Base-by-base conservation (phyloP, 139 green algal species). In the Cymbomonas tetramitiformis region DNA sequence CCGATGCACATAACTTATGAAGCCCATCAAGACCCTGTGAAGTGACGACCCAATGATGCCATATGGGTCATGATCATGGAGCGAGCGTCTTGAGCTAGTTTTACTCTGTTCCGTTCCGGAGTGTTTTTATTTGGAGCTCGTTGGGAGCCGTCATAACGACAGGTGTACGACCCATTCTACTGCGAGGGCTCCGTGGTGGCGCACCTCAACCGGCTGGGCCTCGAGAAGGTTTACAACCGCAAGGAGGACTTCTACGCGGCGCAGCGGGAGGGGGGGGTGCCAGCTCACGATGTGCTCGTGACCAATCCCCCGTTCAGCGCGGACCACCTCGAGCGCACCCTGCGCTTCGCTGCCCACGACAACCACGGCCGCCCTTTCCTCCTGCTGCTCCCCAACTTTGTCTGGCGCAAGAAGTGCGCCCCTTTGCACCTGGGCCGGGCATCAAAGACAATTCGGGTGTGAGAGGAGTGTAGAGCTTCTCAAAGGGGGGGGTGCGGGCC, bases 151-250 rank as follows among this genome's bases (percentile, higher is more conserved):
- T n/a, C n/a, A n/a, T n/a, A n/a, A n/a, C n/a, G n/a, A n/a, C n/a
- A n/a, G n/a, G n/a, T 80, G 19, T 80, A 80, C 53, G 72, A 80
- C 58, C 72, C 72, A 6, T 80, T 65, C 58, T 80, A 56, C 47
- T 80, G 72, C 36, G 60, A 73, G 36, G 72, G 72, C 1, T 19
- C 30, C 21, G 56, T 64, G 28, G 32, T 61, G 43, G 18, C 47
- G 46, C 61, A 70, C 57, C 48, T 80, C 25, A 38, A 12, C 1
- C 4, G 10, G 18, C 50, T 80, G 38, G 72, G 72, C 5, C 76
- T 73, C 46, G 31, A 51, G 38, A 54, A 30, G 15, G 68, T 74
- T 19, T 68, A 77, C 64, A 80, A 80, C 65, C 39, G 40, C 44
- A 77, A 76, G 19, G 71, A 74, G 3, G 75, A 83, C 58, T 83